Evolutionary conservation across 2,329 filamentous ascomycete genomes (phyloP).

Genomic region (Pestalotiopsis fici): DNA sequence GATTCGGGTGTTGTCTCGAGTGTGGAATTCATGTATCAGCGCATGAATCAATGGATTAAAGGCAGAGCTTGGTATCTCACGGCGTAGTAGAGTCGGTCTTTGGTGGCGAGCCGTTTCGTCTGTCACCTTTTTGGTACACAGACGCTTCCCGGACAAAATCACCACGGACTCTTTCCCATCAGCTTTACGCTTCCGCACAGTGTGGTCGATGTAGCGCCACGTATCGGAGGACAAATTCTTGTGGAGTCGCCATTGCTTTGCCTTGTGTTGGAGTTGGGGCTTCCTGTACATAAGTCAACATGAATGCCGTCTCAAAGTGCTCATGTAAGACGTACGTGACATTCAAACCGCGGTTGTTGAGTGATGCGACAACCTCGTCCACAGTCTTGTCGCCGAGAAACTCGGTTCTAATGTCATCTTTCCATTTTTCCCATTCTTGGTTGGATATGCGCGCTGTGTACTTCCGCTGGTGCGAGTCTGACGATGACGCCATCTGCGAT

Average conservation of each 20-base stretch:
- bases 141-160: not conserved
- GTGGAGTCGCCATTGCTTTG: not conserved
- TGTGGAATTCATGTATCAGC: not conserved
- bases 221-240: not conserved
- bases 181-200: not conserved
- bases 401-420: not conserved
- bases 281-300: not conserved
- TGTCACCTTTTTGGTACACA: not conserved
- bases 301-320: not conserved
- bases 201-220: not conserved
- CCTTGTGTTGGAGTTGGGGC: not conserved
- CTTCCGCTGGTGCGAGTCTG: not conserved
- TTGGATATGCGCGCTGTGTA: not conserved
- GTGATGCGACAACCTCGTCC: not conserved
- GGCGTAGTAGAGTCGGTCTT: not conserved
- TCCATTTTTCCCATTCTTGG: not conserved
- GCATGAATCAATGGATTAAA: not conserved
- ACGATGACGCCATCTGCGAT: not conserved
- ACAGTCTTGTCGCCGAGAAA: not conserved
- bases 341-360: not conserved
- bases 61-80: not conserved
- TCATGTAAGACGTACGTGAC: not conserved
- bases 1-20: not conserved
- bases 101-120: not conserved
- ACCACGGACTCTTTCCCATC: not conserved